These are phyloP conservation scores for Bruguiera sexangula DNA, from an alignment of 345 rosid species.

Conservation along the genomic window DNA sequence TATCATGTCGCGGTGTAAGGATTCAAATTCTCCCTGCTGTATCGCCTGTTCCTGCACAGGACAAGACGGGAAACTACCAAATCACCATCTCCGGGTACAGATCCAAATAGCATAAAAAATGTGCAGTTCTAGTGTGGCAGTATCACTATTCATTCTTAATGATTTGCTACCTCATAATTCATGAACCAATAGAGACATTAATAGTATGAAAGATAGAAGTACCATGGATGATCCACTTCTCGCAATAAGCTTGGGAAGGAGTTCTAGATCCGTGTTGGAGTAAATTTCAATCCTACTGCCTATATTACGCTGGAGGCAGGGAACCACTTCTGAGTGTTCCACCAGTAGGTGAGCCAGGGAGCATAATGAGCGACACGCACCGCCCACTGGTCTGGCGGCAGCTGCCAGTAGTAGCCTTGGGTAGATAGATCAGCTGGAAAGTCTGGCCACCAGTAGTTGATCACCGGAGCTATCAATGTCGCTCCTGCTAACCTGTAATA, in stretches of 20 bases:
- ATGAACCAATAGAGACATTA: neutral
- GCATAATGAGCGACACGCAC: slow-evolving; percentile 43
- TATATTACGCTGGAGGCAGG: slow-evolving; percentile 39
- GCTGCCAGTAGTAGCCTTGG: slow-evolving; percentile 34
- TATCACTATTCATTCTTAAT: neutral
- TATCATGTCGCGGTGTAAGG: slow-evolving; percentile 56
- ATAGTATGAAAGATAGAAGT: neutral
- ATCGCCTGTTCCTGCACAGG: slow-evolving; percentile 26
- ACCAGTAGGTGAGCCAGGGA: slow-evolving; percentile 52
- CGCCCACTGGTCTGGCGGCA: slow-evolving; percentile 39
- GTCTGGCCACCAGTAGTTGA: slow-evolving; percentile 60
- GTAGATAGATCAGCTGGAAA: slow-evolving; percentile 37
- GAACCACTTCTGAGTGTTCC: slow-evolving; percentile 56
- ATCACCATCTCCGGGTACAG: too few species aligned
- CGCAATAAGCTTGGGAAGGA: neutral
- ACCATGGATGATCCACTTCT: neutral
- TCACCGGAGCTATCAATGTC: slow-evolving; percentile 40
- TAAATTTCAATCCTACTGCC: slow-evolving; percentile 5
- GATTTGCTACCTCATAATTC: neutral
- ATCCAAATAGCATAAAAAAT: too few species aligned
- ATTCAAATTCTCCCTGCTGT: slow-evolving; percentile 65
- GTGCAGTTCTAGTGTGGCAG: too few species aligned
- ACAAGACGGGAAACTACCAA: neutral
- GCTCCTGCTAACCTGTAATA: slow-evolving; percentile 50
- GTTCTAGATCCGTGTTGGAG: slow-evolving; percentile 1